Evolutionary conservation across 257 asterid genomes (phyloP), one percentile per base, ranked within the genome.

Genomic region (Mitragyna speciosa): DNA sequence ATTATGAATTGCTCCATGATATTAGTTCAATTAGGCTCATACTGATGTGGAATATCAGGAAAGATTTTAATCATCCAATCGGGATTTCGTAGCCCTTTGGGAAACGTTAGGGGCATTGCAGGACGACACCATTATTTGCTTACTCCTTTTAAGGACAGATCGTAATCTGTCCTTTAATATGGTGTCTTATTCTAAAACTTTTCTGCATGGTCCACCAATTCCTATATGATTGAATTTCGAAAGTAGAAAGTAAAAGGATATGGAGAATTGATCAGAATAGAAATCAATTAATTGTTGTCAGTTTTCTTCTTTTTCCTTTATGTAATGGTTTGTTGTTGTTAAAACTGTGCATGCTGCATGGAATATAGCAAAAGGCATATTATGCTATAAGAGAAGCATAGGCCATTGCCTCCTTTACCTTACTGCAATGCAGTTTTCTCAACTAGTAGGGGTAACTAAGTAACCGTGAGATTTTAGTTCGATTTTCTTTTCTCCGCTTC

Each of bases 151-250:
- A 15, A 52, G 68, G 19, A 20, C n/a, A n/a, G 52, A 43, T 39
- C 12, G 17, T 45, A 54, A 74, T 36, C 75, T 63, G 54, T 54
- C 49, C 43, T 52, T 51, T 47, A 11, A 0, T 73, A 26, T 68
- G 5, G 49, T 26, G 71, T 81, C 43, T 17, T 65, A 61, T 71
- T 76, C 70, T 48, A 19, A 2, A 65, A 45, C 69, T 68, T 82
- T 78, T 30, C 56, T 11, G 28, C 47, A 17, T 43, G 79, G 72
- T 67, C 79, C 67, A 68, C 76, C 73, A 52, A 66, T 78, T 66
- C 30, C 26, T 61, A 28, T 39, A 16, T 31, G 22, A 33, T 45
- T 30, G 47, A 63, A 47, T 73, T 51, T 48, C 26, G 4, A 73
- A 64, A 48, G 54, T 11, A 36, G 30, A 67, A 80, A 64, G 72